Evolutionary conservation across 2,329 filamentous ascomycete species (phyloP).

Genomic region (Calonectria hawksworthii): DNA sequence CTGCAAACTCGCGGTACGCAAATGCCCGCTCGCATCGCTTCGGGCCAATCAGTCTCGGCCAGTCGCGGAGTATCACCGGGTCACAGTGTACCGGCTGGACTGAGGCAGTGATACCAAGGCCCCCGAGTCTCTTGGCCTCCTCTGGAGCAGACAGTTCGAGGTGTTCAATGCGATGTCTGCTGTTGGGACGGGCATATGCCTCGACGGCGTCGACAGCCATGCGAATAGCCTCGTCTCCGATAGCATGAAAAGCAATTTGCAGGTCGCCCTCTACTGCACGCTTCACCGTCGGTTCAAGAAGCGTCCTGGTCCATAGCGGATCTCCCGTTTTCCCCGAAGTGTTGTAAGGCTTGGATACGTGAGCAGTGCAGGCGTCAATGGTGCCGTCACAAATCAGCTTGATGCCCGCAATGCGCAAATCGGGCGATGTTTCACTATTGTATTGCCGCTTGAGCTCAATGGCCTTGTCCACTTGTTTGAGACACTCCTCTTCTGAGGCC

Average conservation of each 20-base stretch:
- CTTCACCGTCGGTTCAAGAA: conserved; percentile 14
- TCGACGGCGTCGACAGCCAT: conserved; percentile 25
- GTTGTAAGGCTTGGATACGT: conserved; percentile 68
- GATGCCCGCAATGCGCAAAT: conserved; percentile 67
- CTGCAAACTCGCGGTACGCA: conserved; percentile 70
- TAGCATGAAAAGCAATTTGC: conserved; percentile 41
- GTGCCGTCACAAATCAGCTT: conserved; percentile 74
- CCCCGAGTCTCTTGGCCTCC: conserved; percentile 21
- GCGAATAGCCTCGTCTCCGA: conserved; percentile 25
- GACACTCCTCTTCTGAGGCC: conserved; percentile 47
- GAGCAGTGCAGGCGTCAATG: conserved; percentile 73
- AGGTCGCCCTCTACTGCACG: conserved; percentile 8
- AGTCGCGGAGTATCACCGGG: conserved; percentile 22
- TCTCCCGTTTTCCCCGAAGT: background rate
- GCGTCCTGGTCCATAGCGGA: conserved; percentile 13
- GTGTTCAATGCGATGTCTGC: conserved; percentile 27
- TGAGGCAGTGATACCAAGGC: conserved; percentile 23
- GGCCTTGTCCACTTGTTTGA: conserved; percentile 55
- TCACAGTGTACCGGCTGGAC: conserved; percentile 26
- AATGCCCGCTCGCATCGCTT: conserved; percentile 69
- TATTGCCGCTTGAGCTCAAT: conserved; percentile 53
- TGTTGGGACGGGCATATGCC: conserved; percentile 3
- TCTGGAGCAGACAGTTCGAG: conserved; percentile 20
- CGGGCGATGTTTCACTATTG: conserved; percentile 48
- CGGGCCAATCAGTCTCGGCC: conserved; percentile 59